These are phyloP conservation scores for Penicillium chermesinum DNA, from an alignment of 495 filamentous ascomycete genomes.

Conservation along the genomic window DNA sequence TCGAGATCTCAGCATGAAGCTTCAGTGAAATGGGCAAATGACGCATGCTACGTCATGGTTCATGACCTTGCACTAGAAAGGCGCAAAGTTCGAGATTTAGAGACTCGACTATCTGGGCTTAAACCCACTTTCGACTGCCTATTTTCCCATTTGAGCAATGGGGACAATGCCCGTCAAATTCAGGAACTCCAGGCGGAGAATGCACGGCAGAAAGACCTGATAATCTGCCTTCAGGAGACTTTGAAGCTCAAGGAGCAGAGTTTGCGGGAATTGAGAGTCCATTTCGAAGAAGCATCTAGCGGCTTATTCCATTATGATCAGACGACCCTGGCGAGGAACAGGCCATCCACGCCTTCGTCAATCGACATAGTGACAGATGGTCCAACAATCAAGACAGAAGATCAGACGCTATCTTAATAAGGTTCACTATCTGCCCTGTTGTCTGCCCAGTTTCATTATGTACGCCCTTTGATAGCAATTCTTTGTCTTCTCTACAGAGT, in stretches of 20 bases:
- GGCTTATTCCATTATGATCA: neutral
- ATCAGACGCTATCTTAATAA: neutral
- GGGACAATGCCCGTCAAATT: neutral
- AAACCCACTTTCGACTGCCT: neutral
- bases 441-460: too few relatives aligned
- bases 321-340: neutral
- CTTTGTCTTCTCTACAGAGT: too few relatives aligned
- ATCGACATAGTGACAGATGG: neutral
- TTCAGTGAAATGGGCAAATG: neutral
- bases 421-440: too few relatives aligned
- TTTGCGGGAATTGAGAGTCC: neutral
- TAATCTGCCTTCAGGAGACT: neutral
- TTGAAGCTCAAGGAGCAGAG: neutral
- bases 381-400: neutral
- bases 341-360: neutral
- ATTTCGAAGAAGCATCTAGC: neutral
- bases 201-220: neutral
- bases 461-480: too few relatives aligned
- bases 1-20: neutral
- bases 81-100: neutral
- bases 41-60: neutral
- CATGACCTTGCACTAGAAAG: neutral
- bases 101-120: neutral
- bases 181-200: neutral
- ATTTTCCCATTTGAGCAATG: neutral